Evolutionary conservation across 805 yeast species (phyloP), one percentile per base, ranked within the genome.

Genomic region (Ogataea wickerhamii): DNA sequence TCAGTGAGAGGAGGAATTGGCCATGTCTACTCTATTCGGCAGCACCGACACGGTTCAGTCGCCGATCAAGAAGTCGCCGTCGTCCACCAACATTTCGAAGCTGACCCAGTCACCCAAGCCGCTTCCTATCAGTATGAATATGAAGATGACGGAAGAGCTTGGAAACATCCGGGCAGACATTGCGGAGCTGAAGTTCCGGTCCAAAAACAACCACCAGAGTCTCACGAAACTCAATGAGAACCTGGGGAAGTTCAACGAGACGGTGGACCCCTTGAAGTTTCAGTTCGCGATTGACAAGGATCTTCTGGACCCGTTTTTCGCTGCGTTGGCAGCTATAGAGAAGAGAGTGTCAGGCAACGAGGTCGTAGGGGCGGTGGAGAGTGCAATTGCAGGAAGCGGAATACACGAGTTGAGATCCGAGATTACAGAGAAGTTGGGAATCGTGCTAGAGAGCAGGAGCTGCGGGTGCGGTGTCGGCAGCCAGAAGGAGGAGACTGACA

Each of bases 11-110:
- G n/a, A n/a, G n/a, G n/a, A n/a, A n/a, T n/a, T n/a, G n/a, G n/a
- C n/a, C n/a, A n/a, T n/a, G n/a, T n/a, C n/a, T n/a, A n/a, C n/a
- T n/a, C n/a, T n/a, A n/a, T n/a, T n/a, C n/a, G n/a, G n/a, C n/a
- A n/a, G n/a, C n/a, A n/a, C n/a, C n/a, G n/a, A n/a, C n/a, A n/a
- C n/a, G n/a, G n/a, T 6, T n/a, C 37, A 36, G 16, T 44, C 51
- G 3, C 51, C 51, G 11, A 32, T 51, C 22, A 48, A 49, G 38
- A 48, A 48, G 34, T 48, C 51, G 16, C 52, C 55, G 10, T 43
- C 52, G 7, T 40, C 31, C 30, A 41, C 48, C 21, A 51, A 51
- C 32, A 46, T 51, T 12, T 40, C 47, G 21, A 50, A 44, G 31
- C 40, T 43, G 20, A 19, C 43, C 12, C 44, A 49, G 29, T 17